Conservation (phyloP, 1,284 basidiomycete genomes). For the Irpex sp. region DNA sequence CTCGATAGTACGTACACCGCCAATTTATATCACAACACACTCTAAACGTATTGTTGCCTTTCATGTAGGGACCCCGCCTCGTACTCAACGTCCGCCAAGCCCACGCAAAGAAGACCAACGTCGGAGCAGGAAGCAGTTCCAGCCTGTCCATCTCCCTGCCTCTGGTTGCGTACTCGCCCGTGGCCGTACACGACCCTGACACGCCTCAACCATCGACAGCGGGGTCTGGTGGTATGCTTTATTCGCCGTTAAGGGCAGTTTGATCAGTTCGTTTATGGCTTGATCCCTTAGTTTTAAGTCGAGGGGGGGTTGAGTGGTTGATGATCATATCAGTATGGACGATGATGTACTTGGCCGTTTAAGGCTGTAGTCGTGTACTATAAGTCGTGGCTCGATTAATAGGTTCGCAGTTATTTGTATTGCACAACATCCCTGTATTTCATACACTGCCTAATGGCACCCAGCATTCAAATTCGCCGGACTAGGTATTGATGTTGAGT, state of each 20-base stretch:
- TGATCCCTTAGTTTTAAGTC: too few relatives aligned
- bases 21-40: not conserved
- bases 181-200: slow-evolving; percentile 4
- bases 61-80: slow-evolving; percentile 21
- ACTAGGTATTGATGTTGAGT: too few relatives aligned
- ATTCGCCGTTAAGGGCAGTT: not conserved
- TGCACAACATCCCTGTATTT: too few relatives aligned
- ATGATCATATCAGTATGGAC: too few relatives aligned
- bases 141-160: slow-evolving; percentile 9
- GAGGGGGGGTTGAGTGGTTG: too few relatives aligned
- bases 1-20: slow-evolving; percentile 14
- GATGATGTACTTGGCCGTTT: too few relatives aligned
- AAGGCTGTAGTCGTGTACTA: too few relatives aligned
- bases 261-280: not conserved
- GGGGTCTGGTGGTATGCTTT: not conserved
- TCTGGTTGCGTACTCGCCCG: slow-evolving; percentile 11
- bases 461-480: too few relatives aligned
- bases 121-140: slow-evolving; percentile 5
- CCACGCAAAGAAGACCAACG: slow-evolving; percentile 8
- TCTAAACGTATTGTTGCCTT: not conserved
- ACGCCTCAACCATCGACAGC: not conserved
- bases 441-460: too few relatives aligned
- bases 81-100: slow-evolving; percentile 20
- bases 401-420: too few relatives aligned
- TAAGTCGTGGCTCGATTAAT: too few relatives aligned